Base-by-base conservation (phyloP, 345 rosid genomes). In the Clarkia xantiana region DNA sequence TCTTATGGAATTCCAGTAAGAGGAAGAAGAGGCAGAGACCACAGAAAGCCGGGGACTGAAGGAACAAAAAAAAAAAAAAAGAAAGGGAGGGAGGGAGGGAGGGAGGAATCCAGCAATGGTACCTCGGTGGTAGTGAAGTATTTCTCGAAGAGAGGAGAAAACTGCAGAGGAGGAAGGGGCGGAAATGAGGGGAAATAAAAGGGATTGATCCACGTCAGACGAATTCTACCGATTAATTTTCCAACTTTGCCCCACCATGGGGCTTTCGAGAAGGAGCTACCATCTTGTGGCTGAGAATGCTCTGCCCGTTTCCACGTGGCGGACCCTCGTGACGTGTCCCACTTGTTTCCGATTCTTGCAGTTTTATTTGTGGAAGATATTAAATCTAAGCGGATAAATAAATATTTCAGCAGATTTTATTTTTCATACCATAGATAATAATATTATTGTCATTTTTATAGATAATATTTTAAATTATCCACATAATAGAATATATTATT, bases 271-370 rank as follows among this genome's bases (percentile, higher is more conserved):
- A 80, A 70, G 71, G 49, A 14, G 49, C 42, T 42, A 56, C 50
- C 43, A 62, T 66, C 73, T 66, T 65, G 84, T 75, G 88, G 88
- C 79, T 68, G 62, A 64, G 71, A 75, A 62, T 29, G 52, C 40
- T 43, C 49, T 17, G 58, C 9, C 34, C 47, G 14, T 3, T 0
- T 57, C 60, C 78, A 66, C 65, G 78, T 64, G 78, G 65, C 64
- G 46, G 3, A 9, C 53, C 20, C 15, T 20, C 14, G 58, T 55
- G 45, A 14, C 19, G 6, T 14, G 12, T 40, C 23, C 15, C 13
- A 29, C 36, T 29, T 7, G 2, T 20, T 9, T 29, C 14, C 18
- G 12, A 11, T 40, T 10, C 36, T 23, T 9, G 18, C 16, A 23
- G 19, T 40, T 51, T 39, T 0, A 3, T 54, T 49, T 60, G 58